Conservation (phyloP, 192 early-diverging fungal genomes). For the Helicostylum pulchrum region DNA sequence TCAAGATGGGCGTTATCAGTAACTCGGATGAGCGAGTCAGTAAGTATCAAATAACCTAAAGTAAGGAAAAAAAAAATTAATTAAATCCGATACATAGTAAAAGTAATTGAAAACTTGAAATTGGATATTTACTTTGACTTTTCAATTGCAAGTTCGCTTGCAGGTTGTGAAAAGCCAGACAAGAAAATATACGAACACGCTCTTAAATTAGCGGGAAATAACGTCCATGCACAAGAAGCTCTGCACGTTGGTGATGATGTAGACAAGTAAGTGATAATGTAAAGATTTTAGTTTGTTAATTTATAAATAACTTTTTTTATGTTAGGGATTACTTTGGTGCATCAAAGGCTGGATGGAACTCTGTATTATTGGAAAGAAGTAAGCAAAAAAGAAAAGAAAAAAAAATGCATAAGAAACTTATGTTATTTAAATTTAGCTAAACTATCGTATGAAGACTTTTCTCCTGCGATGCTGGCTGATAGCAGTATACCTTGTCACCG, state of each 20-base stretch:
- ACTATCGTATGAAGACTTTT: conserved; percentile 32
- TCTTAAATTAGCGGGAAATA: conserved; percentile 23
- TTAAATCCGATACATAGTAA: too few species aligned
- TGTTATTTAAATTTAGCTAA: conserved; percentile 19
- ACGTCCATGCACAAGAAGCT: conserved; percentile 39
- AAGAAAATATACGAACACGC: conserved; percentile 52
- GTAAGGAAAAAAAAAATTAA: not conserved
- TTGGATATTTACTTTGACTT: conserved; percentile 58
- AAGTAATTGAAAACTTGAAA: conserved; percentile 31
- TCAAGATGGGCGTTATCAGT: conserved; percentile 56
- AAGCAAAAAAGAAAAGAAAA: too few species aligned
- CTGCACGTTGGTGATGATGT: conserved; percentile 65
- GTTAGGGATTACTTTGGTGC: conserved; percentile 28
- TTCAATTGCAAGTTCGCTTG: conserved; percentile 47
- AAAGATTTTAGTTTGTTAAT: not conserved
- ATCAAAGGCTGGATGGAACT: conserved; percentile 29
- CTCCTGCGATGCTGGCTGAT: conserved; percentile 7
- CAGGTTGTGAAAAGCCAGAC: conserved; percentile 56
- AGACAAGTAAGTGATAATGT: conserved; percentile 26
- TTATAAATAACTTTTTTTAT: conserved; percentile 4
- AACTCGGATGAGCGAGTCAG: conserved; percentile 61
- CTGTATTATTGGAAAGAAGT: conserved; percentile 26
- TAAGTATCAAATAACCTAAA: not conserved
- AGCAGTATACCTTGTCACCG: not conserved
- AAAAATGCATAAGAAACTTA: not conserved